Evolutionary conservation across 2,329 filamentous ascomycete genomes (phyloP), one percentile per base, ranked within the genome.

Genomic region (Fusarium sarcochroum): DNA sequence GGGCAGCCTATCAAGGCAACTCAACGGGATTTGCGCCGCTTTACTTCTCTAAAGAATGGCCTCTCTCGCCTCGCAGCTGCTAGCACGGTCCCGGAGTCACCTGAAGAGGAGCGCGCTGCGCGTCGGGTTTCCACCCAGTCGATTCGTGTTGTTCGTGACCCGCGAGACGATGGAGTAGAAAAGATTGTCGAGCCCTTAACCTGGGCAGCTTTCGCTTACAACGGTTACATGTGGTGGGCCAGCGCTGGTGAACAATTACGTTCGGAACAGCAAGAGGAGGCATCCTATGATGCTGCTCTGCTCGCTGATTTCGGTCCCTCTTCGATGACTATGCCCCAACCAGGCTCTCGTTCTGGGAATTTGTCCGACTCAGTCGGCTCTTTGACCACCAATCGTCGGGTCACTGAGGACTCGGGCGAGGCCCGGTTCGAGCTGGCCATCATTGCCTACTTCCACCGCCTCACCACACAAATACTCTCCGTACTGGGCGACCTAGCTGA

Each of bases 191-290:
- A 92, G 73, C 89, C 89, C 3, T 77, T 86, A 40, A 90, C 86
- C 41, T 92, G 90, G 93, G 85, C 91, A 1, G 89, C 91, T 2
- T 86, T 95, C 25, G 93, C 93, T 7, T 96, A 95, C 79, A 89
- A 87, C 55, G 90, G 91, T 23, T 94, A 95, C 81, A 93, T 95
- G 87, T 96, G 93, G 93, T 96, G 93, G 93, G 92, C 93, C 3
- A 93, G 90, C 17, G 92, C 93, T 0, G 93, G 92, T 59, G 93
- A 96, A 79, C 87, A 91, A 77, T 82, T 86, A 9, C 84, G 86
- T 18, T 83, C 87, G 49, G 86, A 88, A 52, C 86, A 90, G 66
- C 84, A 86, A 20, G 88, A 90, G 68, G 87, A 89, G 70, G 76
- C 80, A 48, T 83, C 81, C 45, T 83, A 82, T 45, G 89, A 91